Conservation (phyloP, 2,329 filamentous ascomycete genomes). For the Aspergillus neotritici region DNA sequence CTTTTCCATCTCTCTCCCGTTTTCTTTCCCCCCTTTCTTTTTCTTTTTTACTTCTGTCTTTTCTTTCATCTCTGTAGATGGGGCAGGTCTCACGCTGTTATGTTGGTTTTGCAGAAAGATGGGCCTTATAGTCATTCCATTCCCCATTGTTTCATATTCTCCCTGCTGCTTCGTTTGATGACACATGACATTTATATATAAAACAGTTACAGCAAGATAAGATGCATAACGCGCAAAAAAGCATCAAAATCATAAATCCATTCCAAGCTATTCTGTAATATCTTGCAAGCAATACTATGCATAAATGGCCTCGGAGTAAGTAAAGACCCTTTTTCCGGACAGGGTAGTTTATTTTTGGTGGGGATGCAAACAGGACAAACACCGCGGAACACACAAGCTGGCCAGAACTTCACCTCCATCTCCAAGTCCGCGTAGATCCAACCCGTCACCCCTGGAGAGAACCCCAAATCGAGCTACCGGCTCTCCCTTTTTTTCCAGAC, state of each 20-base stretch:
- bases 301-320: no score
- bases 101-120: neutral
- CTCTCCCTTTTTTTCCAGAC: conserved; percentile 13
- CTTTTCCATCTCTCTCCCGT: no score
- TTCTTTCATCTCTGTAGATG: neutral
- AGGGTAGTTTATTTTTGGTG: conserved; percentile 13
- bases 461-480: conserved; percentile 8
- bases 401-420: conserved; percentile 27
- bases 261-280: no score
- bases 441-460: conserved; percentile 11
- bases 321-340: neutral
- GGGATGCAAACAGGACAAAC: conserved; percentile 33
- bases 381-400: conserved; percentile 25
- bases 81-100: neutral
- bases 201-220: no score
- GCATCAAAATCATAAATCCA: no score
- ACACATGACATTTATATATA: neutral
- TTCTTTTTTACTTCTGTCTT: neutral
- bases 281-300: neutral
- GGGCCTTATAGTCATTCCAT: no score
- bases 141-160: neutral
- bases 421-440: conserved; percentile 13
- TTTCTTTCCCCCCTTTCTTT: neutral
- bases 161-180: neutral
- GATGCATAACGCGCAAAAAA: no score